Evolutionary conservation across 148 eudicot genomes (phyloP).

Genomic region (Chenopodium berlandieri): DNA sequence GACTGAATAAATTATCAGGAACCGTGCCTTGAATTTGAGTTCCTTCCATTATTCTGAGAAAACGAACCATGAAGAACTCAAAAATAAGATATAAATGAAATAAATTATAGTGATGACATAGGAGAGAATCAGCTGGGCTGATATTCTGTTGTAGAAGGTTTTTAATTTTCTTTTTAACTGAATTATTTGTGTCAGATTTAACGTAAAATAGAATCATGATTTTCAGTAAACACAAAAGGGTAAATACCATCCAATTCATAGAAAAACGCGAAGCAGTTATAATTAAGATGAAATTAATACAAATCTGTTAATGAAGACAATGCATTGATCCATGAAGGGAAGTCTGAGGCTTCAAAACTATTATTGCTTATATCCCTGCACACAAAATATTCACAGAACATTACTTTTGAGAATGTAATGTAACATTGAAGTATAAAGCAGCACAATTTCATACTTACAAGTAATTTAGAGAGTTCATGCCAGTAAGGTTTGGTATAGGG

Average conservation of each 20-base stretch:
- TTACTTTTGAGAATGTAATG: background rate
- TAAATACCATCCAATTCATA: background rate
- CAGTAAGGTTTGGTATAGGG: slow-evolving; percentile 58
- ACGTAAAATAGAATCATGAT: too few relatives aligned
- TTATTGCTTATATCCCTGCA: slow-evolving; percentile 84
- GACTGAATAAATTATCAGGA: slow-evolving; percentile 47
- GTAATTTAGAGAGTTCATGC: slow-evolving; percentile 49
- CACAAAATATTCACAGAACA: slow-evolving; percentile 2
- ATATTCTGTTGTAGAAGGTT: too few relatives aligned
- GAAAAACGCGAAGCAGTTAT: too few relatives aligned
- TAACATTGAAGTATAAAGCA: too few relatives aligned
- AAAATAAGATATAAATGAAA: background rate
- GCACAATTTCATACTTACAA: slow-evolving; percentile 37
- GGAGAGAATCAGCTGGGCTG: background rate
- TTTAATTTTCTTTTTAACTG: too few relatives aligned
- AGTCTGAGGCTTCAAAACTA: slow-evolving; percentile 44
- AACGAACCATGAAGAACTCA: background rate
- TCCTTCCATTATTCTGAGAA: slow-evolving; percentile 49
- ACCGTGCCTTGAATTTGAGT: slow-evolving; percentile 43
- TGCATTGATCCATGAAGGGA: slow-evolving; percentile 55
- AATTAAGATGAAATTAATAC: slow-evolving; percentile 25
- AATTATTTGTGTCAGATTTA: too few relatives aligned
- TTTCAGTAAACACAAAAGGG: too few relatives aligned
- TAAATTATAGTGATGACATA: background rate
- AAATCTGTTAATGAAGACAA: slow-evolving; percentile 55